phyloP scores from a whole-genome alignment of 148 eudicot species.

The Suaeda aralocaspica region DNA sequence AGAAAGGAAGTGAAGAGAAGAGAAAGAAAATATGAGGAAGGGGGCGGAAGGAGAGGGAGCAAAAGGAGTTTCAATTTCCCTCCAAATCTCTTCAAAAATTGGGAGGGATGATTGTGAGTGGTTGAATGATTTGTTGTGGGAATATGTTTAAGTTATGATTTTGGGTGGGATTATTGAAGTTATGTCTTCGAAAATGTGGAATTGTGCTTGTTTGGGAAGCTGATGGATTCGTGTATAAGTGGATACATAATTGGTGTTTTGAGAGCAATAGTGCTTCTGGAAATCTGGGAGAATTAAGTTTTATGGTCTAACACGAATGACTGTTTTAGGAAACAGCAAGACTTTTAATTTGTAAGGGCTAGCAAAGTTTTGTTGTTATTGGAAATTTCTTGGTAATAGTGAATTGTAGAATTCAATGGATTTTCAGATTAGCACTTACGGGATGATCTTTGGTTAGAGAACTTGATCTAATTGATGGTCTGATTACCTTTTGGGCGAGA shows the following conservation, averaged over 20 bases:
- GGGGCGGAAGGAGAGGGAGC: too few relatives aligned
- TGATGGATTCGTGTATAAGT: neutral
- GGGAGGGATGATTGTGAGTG: neutral
- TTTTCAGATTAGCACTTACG: neutral
- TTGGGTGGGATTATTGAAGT: neutral
- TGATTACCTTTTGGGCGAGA: neutral
- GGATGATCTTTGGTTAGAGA: neutral
- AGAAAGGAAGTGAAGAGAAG: too few relatives aligned
- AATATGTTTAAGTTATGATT: neutral
- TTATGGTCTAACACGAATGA: too few relatives aligned
- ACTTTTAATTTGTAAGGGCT: neutral
- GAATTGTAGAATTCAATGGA: neutral
- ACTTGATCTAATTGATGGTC: neutral
- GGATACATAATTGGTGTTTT: neutral
- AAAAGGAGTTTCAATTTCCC: too few relatives aligned
- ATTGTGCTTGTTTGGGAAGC: neutral
- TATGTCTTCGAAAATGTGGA: neutral
- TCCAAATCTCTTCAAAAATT: neutral
- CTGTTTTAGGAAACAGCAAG: neutral
- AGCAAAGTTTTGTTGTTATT: neutral
- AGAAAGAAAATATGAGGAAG: too few relatives aligned
- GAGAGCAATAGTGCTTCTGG: neutral
- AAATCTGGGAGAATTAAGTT: neutral
- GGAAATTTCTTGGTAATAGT: neutral
- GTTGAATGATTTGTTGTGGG: neutral